These are phyloP conservation scores for Suhomyces ambrosiae DNA, from an alignment of 1,139 yeast species.

Conservation along the genomic window DNA sequence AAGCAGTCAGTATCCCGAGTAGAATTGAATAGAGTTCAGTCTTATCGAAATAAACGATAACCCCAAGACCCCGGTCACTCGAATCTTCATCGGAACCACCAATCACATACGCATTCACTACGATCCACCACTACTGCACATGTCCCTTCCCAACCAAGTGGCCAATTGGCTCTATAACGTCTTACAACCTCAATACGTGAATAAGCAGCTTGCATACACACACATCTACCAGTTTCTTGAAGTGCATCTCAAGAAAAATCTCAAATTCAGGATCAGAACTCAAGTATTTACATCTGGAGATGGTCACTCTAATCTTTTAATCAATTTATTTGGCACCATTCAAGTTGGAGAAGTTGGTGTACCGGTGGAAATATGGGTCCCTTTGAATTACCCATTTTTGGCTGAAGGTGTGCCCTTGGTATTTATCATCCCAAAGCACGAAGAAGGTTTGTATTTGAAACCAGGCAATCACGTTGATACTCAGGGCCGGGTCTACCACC, in stretches of 20 bases:
- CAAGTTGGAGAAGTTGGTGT: constrained; percentile 40
- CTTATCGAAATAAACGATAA: too few relatives aligned
- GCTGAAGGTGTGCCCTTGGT: constrained; percentile 55
- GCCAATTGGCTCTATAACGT: constrained; percentile 49
- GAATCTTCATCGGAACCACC: too few relatives aligned
- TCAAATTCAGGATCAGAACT: constrained; percentile 63
- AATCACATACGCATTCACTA: too few relatives aligned
- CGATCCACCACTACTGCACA: too few relatives aligned
- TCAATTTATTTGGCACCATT: constrained; percentile 65
- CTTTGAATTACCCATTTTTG: constrained; percentile 61
- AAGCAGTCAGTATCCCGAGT: neutral
- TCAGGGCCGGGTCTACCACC: constrained; percentile 76
- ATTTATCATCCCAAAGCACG: constrained; percentile 55
- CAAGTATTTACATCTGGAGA: constrained; percentile 59
- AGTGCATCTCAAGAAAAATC: constrained; percentile 39
- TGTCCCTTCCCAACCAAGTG: constrained; percentile 37
- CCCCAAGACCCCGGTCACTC: too few relatives aligned
- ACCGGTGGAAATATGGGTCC: constrained; percentile 80
- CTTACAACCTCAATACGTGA: constrained; percentile 52
- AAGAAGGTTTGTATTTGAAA: constrained; percentile 40
- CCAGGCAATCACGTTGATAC: constrained; percentile 72
- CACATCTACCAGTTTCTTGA: constrained; percentile 62
- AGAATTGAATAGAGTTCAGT: too few relatives aligned
- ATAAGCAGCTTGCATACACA: constrained; percentile 55
- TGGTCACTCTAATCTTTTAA: constrained; percentile 62